Conservation (phyloP, 345 rosid species). For the Microcos paniculata region DNA sequence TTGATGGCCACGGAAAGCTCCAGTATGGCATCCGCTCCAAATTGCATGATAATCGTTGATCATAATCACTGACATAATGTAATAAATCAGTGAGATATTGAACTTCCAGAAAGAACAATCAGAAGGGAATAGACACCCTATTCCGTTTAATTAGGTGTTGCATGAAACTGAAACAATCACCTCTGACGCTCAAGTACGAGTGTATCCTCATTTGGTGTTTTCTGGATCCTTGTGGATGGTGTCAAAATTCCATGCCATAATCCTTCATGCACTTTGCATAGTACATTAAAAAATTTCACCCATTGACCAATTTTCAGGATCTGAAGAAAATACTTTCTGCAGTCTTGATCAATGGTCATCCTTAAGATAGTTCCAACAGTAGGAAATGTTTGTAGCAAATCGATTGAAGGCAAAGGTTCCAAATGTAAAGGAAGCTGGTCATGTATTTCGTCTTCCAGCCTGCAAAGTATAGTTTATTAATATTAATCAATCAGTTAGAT, state of each 20-base stretch:
- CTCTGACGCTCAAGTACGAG: constrained; percentile 44
- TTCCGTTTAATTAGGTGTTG: background rate
- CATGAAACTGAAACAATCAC: constrained; percentile 27
- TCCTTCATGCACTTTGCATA: constrained; percentile 58
- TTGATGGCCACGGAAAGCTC: constrained; percentile 65
- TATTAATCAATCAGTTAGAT: background rate
- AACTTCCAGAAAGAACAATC: constrained; percentile 11
- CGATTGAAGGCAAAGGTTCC: constrained; percentile 57
- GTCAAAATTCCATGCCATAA: constrained; percentile 62
- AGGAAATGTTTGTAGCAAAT: constrained; percentile 59
- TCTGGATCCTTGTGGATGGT: constrained; percentile 43
- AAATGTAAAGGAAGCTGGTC: constrained; percentile 46
- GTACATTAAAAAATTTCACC: constrained; percentile 54
- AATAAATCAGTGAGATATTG: background rate
- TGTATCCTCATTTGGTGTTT: constrained; percentile 36
- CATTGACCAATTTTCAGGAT: constrained; percentile 54
- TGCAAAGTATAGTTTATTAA: constrained; percentile 24
- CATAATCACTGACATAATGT: constrained; percentile 41
- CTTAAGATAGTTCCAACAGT: constrained; percentile 71
- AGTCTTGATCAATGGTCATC: constrained; percentile 41
- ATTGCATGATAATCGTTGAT: constrained; percentile 42
- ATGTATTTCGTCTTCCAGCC: constrained; percentile 53
- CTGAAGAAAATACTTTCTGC: constrained; percentile 34
- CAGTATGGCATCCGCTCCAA: constrained; percentile 53
- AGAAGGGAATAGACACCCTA: background rate